Conservation (phyloP, 78 protist species). For the Polysphondylium violaceum region DNA sequence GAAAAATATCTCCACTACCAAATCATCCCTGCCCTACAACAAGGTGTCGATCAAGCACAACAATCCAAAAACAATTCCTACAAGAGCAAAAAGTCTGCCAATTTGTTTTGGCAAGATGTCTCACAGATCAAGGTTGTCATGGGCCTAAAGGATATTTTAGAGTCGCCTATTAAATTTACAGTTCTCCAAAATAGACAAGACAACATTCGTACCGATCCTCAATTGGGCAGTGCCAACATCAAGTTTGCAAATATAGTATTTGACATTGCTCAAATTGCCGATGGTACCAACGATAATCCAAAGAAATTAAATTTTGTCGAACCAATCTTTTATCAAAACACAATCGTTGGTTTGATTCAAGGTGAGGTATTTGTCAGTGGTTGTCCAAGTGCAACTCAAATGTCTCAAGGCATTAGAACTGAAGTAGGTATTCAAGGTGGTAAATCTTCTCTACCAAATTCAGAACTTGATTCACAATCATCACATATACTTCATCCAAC, state of each 20-base stretch:
- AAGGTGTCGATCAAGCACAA: background rate
- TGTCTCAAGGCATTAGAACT: conserved; percentile 42
- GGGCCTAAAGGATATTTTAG: background rate
- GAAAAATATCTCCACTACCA: conserved; percentile 46
- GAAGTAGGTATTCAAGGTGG: conserved; percentile 68
- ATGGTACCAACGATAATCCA: conserved; percentile 25
- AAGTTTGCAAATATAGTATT: background rate
- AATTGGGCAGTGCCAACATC: conserved; percentile 19
- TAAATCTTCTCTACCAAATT: background rate
- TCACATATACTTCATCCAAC: background rate
- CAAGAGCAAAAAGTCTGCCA: conserved; percentile 19
- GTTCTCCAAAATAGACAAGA: conserved; percentile 1
- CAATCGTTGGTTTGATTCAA: conserved; percentile 55
- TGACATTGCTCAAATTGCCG: background rate
- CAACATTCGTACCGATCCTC: conserved; percentile 23
- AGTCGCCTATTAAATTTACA: conserved; percentile 41
- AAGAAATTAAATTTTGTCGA: conserved; percentile 29
- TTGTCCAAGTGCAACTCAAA: conserved; percentile 25
- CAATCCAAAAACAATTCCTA: conserved; percentile 7
- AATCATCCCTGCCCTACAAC: background rate
- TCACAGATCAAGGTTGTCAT: conserved; percentile 15
- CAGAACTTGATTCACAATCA: background rate
- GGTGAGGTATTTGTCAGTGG: conserved; percentile 66
- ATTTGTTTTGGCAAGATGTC: conserved; percentile 23
- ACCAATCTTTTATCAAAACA: conserved; percentile 42